Base-by-base conservation (phyloP, 2,329 filamentous ascomycete genomes). In the Apiospora phragmitis region DNA sequence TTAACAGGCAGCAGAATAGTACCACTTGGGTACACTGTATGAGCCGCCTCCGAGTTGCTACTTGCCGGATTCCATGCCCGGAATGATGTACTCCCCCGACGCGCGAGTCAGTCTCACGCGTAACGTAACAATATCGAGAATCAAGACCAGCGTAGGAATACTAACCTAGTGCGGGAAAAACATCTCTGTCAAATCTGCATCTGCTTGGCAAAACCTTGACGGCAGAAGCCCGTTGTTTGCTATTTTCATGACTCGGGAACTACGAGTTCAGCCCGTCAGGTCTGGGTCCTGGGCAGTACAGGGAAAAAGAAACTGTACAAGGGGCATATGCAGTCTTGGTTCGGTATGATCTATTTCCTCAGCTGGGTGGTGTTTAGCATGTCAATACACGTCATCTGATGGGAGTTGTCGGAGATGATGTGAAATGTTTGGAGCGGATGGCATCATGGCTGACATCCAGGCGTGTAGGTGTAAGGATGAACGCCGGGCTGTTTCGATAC, bases 301-400 rank as follows among this genome's bases (percentile, higher is more conserved):
- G 18, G 4, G 32, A 62, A 62, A 62, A 62, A 38, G 55, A 38
- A 62, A 62, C 32, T 38, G 55, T n/a, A 32, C 55, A 35, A 38
- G 55, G 55, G 55, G 55, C 18, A n/a, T 24, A 62, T 38, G 55
- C 32, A 62, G 55, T 62, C 55, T 38, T 38, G 55, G n/a, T 62
- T 38, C 55, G 55, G 55, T 38, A 62, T 29, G 32, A n/a, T 62
- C 55, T 62, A 24, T 62, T 62, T 62, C 21, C 55, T 62, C 29
- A 14, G 32, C 55, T 38, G 55, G 32, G 32, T 38, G 55, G 32
- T 38, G 55, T 62, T 62, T 62, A 38, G 55, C 21, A 62, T 32
- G 55, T 62, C 55, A 62, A 62, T 62, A 62, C 55, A 62, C 55
- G 55, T 62, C 55, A 62, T 62, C 55, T 62, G 55, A 62, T 35